Percentiles rank a stretch among this genome's conserved stretches.
These are phyloP conservation scores for Niebla homalea DNA, from an alignment of 495 filamentous ascomycete species.

Conservation along the genomic window DNA sequence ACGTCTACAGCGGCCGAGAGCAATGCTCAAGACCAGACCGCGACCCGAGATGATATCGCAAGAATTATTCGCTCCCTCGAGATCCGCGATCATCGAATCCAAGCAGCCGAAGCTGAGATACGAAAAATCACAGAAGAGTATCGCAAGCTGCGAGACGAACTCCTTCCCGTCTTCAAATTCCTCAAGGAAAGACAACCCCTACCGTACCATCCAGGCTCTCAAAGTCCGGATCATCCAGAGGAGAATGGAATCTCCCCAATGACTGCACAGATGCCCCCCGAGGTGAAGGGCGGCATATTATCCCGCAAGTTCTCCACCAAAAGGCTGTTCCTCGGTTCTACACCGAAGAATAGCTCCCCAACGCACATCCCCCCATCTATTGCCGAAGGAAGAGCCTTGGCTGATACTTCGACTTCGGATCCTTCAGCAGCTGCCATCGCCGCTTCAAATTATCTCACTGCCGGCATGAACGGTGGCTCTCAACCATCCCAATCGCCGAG, in stretches of 20 bases:
- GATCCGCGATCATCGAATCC: conserved; percentile 75
- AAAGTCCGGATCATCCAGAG: conserved; percentile 26
- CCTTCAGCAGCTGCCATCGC: conserved; percentile 54
- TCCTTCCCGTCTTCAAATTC: conserved; percentile 77
- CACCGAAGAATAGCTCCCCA: conserved; percentile 68
- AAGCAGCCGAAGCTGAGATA: conserved; percentile 65
- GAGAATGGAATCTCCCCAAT: conserved; percentile 28
- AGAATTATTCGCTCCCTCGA: conserved; percentile 75
- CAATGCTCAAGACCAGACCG: conserved; percentile 66
- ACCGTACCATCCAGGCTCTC: conserved; percentile 33
- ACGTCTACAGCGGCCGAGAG: conserved; percentile 66
- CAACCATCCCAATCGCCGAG: conserved; percentile 40
- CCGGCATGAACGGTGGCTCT: conserved; percentile 53
- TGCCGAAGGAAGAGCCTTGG: conserved; percentile 36
- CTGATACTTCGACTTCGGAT: conserved; percentile 39
- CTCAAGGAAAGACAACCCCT: conserved; percentile 87
- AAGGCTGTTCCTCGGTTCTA: conserved; percentile 69
- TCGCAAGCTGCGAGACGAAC: conserved; percentile 70
- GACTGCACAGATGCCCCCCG: conserved; percentile 15
- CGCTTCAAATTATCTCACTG: conserved; percentile 63
- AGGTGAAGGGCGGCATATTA: conserved; percentile 37
- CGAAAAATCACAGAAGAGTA: conserved; percentile 74
- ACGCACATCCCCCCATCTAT: conserved; percentile 55
- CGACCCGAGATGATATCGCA: conserved; percentile 83
- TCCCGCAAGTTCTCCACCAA: conserved; percentile 84